These are phyloP conservation scores for Myriosclerotinia duriaeana DNA, from an alignment of 2,329 filamentous ascomycete species.

Conservation along the genomic window DNA sequence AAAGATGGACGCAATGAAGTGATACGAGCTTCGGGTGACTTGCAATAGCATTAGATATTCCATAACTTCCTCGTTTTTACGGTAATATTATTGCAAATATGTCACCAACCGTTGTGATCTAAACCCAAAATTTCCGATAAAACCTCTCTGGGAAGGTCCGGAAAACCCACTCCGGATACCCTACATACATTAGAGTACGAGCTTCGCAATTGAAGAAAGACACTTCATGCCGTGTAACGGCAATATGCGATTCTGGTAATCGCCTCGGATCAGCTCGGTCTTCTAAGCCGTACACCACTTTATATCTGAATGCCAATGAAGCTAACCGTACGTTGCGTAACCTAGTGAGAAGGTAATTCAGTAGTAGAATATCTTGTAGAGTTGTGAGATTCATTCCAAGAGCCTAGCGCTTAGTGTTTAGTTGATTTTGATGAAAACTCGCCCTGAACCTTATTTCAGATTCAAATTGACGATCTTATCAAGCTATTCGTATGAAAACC, in stretches of 20 bases:
- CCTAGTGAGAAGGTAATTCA: neutral
- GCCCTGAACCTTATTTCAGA: neutral
- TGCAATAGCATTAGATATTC: no score
- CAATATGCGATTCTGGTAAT: neutral
- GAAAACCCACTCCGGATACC: no score
- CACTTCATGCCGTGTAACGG: neutral
- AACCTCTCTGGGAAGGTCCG: neutral
- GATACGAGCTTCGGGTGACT: no score
- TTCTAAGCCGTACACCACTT: accelerated
- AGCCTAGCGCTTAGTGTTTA: no score
- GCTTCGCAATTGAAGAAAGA: neutral
- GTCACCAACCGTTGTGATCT: neutral
- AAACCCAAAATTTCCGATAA: neutral
- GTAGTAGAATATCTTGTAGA: neutral
- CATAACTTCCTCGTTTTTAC: no score
- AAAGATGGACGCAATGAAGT: neutral
- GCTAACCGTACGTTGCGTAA: neutral
- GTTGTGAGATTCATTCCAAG: neutral
- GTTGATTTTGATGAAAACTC: no score
- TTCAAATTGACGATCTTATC: neutral
- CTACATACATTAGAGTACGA: neutral
- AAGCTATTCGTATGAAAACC: neutral
- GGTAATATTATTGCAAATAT: no score
- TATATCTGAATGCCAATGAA: neutral
- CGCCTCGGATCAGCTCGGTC: neutral